Percentiles rank a stretch among this genome's conserved stretches.
These are phyloP conservation scores for Agrocybe chaxingu DNA, from an alignment of 768 basidiomycete genomes.

Conservation along the genomic window DNA sequence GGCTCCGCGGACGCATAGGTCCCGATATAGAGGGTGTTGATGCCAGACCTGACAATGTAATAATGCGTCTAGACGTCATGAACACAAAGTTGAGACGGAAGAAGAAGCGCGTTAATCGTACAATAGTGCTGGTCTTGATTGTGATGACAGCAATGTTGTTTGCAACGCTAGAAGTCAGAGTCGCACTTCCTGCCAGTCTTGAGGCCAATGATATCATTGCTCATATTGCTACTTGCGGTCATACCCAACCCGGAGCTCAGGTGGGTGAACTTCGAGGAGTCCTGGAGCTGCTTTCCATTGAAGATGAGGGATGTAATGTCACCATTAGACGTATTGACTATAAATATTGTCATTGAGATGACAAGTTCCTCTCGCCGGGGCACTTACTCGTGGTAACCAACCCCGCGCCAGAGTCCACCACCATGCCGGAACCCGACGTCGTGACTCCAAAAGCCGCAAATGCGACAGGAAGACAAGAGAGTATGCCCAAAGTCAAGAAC, in stretches of 20 bases:
- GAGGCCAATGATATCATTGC: background rate
- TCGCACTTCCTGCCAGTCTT: conserved; percentile 31
- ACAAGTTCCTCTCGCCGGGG: background rate
- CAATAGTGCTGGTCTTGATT: conserved; percentile 41
- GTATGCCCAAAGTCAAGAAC: conserved; percentile 18
- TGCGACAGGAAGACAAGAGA: conserved; percentile 26
- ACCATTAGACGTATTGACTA: conserved; percentile 40
- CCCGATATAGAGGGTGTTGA: conserved; percentile 43
- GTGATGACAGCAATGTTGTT: conserved; percentile 40
- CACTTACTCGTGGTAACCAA: conserved; percentile 39
- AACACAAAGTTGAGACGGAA: background rate
- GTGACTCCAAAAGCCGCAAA: conserved; percentile 46
- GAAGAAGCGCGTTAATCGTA: conserved; percentile 14
- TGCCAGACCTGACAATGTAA: conserved; percentile 39
- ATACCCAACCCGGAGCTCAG: conserved; percentile 44
- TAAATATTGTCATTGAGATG: background rate
- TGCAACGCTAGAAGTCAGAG: conserved; percentile 35
- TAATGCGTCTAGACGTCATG: conserved; percentile 36
- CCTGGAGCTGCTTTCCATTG: conserved; percentile 45
- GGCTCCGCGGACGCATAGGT: conserved; percentile 46
- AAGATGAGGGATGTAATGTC: conserved; percentile 44
- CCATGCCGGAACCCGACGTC: conserved; percentile 34
- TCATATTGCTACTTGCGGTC: background rate
- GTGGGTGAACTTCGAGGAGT: conserved; percentile 41
- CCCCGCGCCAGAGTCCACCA: conserved; percentile 43